Base-by-base conservation (phyloP, 805 yeast species). In the Cyberlindnera bimundalis region DNA sequence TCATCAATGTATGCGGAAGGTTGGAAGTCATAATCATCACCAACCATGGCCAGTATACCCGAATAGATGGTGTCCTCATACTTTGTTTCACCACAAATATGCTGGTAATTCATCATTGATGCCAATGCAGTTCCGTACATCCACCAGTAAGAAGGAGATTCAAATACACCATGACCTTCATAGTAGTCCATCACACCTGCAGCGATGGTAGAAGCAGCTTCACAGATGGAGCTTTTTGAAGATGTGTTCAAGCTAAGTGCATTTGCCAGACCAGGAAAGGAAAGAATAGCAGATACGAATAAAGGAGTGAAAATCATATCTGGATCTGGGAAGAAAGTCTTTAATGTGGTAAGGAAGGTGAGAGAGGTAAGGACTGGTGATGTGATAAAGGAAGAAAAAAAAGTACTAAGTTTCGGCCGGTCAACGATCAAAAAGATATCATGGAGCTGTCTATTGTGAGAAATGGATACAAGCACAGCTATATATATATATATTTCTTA, bases 101-200 rank as follows among this genome's bases (percentile, higher is more conserved):
- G 78, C 69, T 85, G 74, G 57, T 80, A 84, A 61, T 88, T 96
- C 28, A 91, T 58, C 66, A 85, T 60, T 2, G 71, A 66, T 12
- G 75, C 76, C 62, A 69, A 81, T 0, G 89, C 89, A 51, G 86
- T 91, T 53, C 95, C 96, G 29, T 90, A 88, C 61, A 84, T 81
- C 95, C 95, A 86, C 89, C 93, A 89, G 64, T 80, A 81, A 59
- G 23, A 19, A 2, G 89, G 89, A 47, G 71, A 58, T 11, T 74
- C 66, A 55, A 84, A 84, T 77, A 74, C 73, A 18, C 91, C 95
- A 21, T 47, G 43, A 15, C 89, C 88, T 46, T 74, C 76, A 55
- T 84, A 81, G 60, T 84, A 84, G 60, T 78, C 79, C 58, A 82
- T 62, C 47, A 79, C 66, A 50, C 89, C 90, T 13, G 67, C 59